Conservation (phyloP, 2,329 filamentous ascomycete genomes). For the Didymella segeticola region DNA sequence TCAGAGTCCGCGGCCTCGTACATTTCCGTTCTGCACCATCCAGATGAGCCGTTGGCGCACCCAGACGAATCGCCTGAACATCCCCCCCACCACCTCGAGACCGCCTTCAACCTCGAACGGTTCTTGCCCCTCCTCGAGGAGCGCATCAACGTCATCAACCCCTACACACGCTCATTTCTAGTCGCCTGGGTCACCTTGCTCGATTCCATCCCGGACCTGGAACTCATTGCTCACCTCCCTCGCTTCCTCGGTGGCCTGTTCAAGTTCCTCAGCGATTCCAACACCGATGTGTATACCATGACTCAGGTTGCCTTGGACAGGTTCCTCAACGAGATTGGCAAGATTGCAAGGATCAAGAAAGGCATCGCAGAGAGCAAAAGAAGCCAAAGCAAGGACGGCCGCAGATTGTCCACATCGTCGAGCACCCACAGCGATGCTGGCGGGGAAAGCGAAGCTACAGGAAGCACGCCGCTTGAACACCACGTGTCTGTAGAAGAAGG, state of each 20-base stretch:
- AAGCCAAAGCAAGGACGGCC: slow-evolving; percentile 68
- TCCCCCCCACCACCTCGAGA: slow-evolving; percentile 62
- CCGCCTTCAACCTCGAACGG: slow-evolving; percentile 86
- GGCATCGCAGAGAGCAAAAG: slow-evolving; percentile 87
- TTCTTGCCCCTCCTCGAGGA: slow-evolving; percentile 96
- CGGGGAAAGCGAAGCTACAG: slow-evolving; percentile 63
- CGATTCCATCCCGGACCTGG: slow-evolving; percentile 95
- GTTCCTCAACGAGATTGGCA: slow-evolving; percentile 91
- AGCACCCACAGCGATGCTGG: slow-evolving; percentile 45
- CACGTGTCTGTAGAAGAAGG: slow-evolving; percentile 58
- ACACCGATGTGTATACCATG: slow-evolving; percentile 91
- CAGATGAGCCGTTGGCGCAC: slow-evolving; percentile 60
- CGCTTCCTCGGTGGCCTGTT: slow-evolving; percentile 90
- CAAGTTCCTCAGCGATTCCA: slow-evolving; percentile 89
- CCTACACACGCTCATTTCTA: slow-evolving; percentile 92
- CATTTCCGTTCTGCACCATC: slow-evolving; percentile 80
- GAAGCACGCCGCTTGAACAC: slow-evolving; percentile 52
- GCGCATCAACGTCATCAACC: slow-evolving; percentile 91
- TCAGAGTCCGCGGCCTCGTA: slow-evolving; percentile 95
- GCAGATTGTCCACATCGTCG: slow-evolving; percentile 73
- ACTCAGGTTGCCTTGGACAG: slow-evolving; percentile 88
- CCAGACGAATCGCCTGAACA: slow-evolving; percentile 28
- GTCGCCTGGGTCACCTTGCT: slow-evolving; percentile 95
- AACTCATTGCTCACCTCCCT: slow-evolving; percentile 90
- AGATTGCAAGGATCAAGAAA: slow-evolving; percentile 90